Evolutionary conservation across 2,329 filamentous ascomycete genomes (phyloP), one percentile per base, ranked within the genome.

Genomic region (Lachnellula hyalina): DNA sequence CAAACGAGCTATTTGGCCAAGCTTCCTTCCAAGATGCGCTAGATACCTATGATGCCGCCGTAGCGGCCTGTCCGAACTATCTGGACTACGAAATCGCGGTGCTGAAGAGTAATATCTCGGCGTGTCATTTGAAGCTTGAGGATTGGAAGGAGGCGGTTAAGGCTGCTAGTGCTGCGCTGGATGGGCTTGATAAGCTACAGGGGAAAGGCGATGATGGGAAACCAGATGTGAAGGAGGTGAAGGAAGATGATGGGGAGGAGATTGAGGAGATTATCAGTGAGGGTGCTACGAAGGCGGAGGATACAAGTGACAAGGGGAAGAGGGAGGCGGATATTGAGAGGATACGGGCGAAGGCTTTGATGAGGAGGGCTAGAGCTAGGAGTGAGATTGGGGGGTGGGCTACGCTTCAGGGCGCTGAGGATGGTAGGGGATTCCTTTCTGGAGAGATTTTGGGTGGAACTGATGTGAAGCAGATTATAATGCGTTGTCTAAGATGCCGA

Each of bases 11-110:
- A n/a, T 97, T 96, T 72, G 76, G 80, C 1, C 79, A 82, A 3
- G 81, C 82, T 42, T 82, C 85, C 58, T 94, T 87, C 72, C 81
- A 86, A 53, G 84, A 86, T 59, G 93, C 93, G 41, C 86, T 97
- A 59, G 81, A 85, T 62, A 86, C 82, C 57, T 97, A 97, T 73
- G 86, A 91, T 65, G 83, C 87, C 61, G 92, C 94, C 21, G 77
- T 95, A 3, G 78, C 83, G 12, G 81, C 85, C 7, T 92, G 90
- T 65, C 93, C 93, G 2, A 85, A 83, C 61, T 95, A 96, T 69
- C 81, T 96, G 25, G 85, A 93, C 69, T 96, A 90, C 73, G 90
- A 96, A 63, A 78, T 93, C 59, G 90, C 92, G 25, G 89, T 97
- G 9, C 77, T 97, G 5, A 84, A 86, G 56, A 91, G 88, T 69